These are phyloP conservation scores for Plenodomus tracheiphilus DNA, from an alignment of 2,329 filamentous ascomycete genomes.

Conservation along the genomic window DNA sequence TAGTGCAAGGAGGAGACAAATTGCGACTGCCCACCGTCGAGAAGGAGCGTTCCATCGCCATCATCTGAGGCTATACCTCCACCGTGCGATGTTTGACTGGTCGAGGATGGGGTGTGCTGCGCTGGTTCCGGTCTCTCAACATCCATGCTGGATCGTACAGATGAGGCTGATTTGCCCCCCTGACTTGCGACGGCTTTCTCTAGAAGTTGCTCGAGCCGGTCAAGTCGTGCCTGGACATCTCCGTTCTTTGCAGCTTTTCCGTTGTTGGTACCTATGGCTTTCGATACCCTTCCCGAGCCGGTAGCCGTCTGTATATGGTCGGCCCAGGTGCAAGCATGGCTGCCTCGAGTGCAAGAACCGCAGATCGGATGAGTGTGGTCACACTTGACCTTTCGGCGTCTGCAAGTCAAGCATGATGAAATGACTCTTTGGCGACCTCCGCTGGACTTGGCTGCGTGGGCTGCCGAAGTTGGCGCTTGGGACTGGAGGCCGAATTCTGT, in stretches of 20 bases:
- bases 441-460: conserved; percentile 25
- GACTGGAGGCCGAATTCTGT: conserved; percentile 22
- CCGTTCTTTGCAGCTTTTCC: conserved; percentile 29
- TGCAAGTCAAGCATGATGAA: conserved; percentile 44
- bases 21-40: conserved; percentile 44
- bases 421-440: conserved; percentile 43
- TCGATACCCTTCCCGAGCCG: conserved; percentile 29
- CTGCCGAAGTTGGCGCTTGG: conserved; percentile 31
- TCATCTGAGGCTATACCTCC: conserved; percentile 43
- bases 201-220: conserved; percentile 41
- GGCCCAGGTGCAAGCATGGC: conserved; percentile 43
- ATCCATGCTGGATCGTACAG: conserved; percentile 22
- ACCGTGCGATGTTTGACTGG: conserved; percentile 38
- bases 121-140: conserved; percentile 27
- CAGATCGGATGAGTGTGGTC: conserved; percentile 45
- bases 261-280: conserved; percentile 16
- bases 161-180: conserved; percentile 10
- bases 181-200: conserved; percentile 39
- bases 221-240: conserved; percentile 43
- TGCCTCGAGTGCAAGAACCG: conserved; percentile 43
- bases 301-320: conserved; percentile 28
- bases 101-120: conserved; percentile 34
- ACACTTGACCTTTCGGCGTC: conserved; percentile 45
- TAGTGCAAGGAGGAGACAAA: conserved; percentile 47
- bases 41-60: conserved; percentile 40